A percentile compares a stretch with the other conserved stretches of the same genome.
Conservation (phyloP, 208 protist species). For the Crithidia thermophila region DNA sequence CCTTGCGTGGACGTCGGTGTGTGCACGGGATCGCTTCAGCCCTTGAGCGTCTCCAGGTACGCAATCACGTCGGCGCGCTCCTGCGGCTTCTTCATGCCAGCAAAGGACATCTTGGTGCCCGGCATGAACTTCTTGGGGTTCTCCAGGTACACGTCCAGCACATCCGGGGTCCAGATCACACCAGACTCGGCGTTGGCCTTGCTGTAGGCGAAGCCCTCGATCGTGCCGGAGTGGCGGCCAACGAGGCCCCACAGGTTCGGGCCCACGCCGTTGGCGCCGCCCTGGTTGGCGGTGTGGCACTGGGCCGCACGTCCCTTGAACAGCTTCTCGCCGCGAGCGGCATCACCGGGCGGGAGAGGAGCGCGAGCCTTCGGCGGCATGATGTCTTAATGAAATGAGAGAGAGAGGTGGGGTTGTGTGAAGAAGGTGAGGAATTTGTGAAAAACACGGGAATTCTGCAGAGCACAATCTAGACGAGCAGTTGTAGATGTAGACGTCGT, state of each 20-base stretch:
- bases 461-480: not conserved
- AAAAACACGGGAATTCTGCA: not conserved
- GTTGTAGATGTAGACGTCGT: not conserved
- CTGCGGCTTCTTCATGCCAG: slow-evolving; percentile 94
- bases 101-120: slow-evolving; percentile 98
- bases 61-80: slow-evolving; percentile 96
- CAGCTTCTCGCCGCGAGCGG: slow-evolving; percentile 87
- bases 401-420: slow-evolving; percentile 4
- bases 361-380: slow-evolving; percentile 77
- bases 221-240: slow-evolving; percentile 89
- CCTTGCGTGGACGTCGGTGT: not conserved
- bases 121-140: slow-evolving; percentile 99
- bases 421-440: not conserved
- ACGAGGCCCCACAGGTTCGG: slow-evolving; percentile 94
- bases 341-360: slow-evolving; percentile 81
- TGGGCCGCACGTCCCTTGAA: slow-evolving; percentile 95
- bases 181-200: slow-evolving; percentile 94
- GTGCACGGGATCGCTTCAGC: not conserved
- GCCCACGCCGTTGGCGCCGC: slow-evolving; percentile 92
- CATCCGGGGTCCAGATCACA: slow-evolving; percentile 93
- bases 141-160: slow-evolving; percentile 95
- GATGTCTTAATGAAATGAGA: not conserved
- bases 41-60: slow-evolving; percentile 90
- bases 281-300: slow-evolving; percentile 92
- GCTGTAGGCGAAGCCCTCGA: slow-evolving; percentile 95